Percentiles rank a stretch among this genome's conserved stretches.
These are phyloP conservation scores for Vitis labrusca DNA, from an alignment of 164 flowering plant genomes.

Conservation along the genomic window DNA sequence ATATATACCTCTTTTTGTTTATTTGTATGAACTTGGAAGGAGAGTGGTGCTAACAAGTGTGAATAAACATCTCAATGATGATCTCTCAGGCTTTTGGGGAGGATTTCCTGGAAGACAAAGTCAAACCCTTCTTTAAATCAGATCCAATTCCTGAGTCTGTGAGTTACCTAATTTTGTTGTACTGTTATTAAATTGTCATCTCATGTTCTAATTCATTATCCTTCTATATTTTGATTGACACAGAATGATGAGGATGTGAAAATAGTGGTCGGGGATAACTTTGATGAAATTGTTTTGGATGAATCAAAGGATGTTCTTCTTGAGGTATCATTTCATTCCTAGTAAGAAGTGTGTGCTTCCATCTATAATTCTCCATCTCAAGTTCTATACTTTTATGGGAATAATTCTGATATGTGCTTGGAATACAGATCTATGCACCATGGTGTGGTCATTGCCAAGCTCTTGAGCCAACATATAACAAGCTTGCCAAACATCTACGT, in stretches of 20 bases:
- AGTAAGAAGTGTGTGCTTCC: not conserved
- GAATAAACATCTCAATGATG: not conserved
- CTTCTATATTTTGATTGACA: conserved; percentile 2
- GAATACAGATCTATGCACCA: conserved; percentile 85
- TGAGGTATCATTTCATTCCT: conserved; percentile 53
- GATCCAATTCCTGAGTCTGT: conserved; percentile 90
- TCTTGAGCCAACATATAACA: conserved; percentile 87
- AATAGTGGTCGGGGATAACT: conserved; percentile 86
- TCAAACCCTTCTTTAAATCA: conserved; percentile 88
- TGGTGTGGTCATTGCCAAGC: conserved; percentile 99
- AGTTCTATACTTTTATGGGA: not conserved
- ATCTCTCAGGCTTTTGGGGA: conserved; percentile 64
- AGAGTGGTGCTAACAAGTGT: too few relatives aligned
- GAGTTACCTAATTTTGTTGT: conserved; percentile 24
- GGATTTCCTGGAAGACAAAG: conserved; percentile 78
- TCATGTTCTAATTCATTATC: not conserved
- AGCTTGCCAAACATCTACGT: conserved; percentile 84
- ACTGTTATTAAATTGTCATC: not conserved
- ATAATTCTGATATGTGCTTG: conserved; percentile 7
- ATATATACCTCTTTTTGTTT: not conserved
- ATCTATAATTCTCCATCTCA: not conserved
- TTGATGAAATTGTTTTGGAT: conserved; percentile 90
- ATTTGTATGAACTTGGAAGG: not conserved
- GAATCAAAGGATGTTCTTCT: conserved; percentile 99
- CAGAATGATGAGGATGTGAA: conserved; percentile 94